Evolutionary conservation across 768 basidiomycete genomes (phyloP).

Genomic region (Lentinula sp.): DNA sequence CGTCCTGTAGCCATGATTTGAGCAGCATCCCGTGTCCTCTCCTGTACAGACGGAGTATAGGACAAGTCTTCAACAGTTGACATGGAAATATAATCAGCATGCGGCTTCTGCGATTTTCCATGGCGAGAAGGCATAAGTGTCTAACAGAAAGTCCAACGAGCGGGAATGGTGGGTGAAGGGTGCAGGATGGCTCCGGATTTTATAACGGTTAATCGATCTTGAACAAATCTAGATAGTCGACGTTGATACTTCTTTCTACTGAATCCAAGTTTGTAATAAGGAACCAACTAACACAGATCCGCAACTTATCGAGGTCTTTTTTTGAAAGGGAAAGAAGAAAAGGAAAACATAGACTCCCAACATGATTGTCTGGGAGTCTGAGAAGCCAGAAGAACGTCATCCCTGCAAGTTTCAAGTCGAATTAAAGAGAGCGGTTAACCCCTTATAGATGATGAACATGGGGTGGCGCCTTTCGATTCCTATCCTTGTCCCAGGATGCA

Average conservation of each 20-base stretch:
- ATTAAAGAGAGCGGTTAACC: neutral
- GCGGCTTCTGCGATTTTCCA: conserved; percentile 10
- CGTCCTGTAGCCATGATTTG: conserved; percentile 38
- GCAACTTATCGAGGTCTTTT: conserved; percentile 2
- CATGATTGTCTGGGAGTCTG: neutral
- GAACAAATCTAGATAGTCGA: conserved; percentile 6
- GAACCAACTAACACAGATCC: conserved; percentile 4
- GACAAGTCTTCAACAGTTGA: conserved; percentile 37
- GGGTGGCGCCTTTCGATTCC: neutral
- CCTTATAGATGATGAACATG: neutral
- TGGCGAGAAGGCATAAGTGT: conserved; percentile 1
- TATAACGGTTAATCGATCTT: conserved; percentile 5
- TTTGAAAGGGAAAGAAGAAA: neutral
- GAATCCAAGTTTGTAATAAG: conserved; percentile 2
- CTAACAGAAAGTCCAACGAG: neutral
- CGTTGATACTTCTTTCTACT: neutral
- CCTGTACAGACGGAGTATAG: conserved; percentile 31
- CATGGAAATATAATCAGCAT: conserved; percentile 23
- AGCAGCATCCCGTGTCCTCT: conserved; percentile 20
- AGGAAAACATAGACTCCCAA: neutral
- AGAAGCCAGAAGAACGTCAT: conserved; percentile 4
- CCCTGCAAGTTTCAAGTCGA: neutral
- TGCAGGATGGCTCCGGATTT: neutral
- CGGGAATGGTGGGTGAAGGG: conserved; percentile 1
- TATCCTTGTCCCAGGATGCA: neutral